Conservation (phyloP, 2,329 filamentous ascomycete species). For the Phyllosticta citrichinensis region DNA sequence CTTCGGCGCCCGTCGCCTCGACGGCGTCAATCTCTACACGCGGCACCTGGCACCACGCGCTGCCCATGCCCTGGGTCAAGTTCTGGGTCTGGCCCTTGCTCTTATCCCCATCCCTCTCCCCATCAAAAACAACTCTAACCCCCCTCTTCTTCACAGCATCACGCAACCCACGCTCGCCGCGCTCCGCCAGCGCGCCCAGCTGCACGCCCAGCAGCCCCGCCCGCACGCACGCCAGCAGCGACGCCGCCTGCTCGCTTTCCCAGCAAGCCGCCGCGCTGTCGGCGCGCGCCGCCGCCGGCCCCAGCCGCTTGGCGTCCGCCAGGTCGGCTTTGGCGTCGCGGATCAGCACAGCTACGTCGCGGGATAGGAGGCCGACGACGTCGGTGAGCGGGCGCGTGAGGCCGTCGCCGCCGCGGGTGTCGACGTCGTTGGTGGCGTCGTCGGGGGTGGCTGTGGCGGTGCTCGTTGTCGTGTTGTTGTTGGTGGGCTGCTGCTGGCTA, state of each 20-base stretch:
- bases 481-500: neutral
- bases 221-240: neutral
- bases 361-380: neutral
- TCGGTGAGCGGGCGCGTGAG: neutral
- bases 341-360: neutral
- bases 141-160: neutral
- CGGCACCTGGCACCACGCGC: neutral
- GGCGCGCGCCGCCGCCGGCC: neutral
- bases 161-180: neutral
- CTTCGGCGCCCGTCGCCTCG: conserved; percentile 8
- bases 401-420: neutral
- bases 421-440: neutral
- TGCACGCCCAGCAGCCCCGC: conserved; percentile 12
- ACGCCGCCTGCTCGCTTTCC: neutral
- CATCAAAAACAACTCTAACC: neutral
- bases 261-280: neutral
- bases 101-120: neutral
- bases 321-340: neutral
- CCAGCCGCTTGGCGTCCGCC: neutral
- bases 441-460: neutral
- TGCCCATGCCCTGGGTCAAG: neutral
- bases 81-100: neutral
- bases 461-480: too few relatives aligned
- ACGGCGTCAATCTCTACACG: neutral
- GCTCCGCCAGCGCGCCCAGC: conserved; percentile 14